phyloP scores from a whole-genome alignment of 2,329 filamentous ascomycete species.

The Akanthomyces uredinophilus region DNA sequence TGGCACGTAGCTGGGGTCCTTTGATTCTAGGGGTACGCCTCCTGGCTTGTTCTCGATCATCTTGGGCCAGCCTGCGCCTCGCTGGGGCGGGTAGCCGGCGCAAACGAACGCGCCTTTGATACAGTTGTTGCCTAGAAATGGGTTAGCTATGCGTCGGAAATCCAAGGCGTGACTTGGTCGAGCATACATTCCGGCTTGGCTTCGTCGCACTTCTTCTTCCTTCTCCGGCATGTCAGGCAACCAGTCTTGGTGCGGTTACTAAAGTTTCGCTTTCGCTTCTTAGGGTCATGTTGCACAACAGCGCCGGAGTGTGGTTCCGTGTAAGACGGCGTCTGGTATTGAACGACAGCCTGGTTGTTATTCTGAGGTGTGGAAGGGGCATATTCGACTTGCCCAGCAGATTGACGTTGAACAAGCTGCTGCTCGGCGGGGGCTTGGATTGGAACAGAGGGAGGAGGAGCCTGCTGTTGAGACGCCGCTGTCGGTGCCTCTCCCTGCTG shows the following conservation, averaged over 20 bases:
- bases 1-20: constrained; percentile 62
- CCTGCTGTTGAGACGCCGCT: constrained; percentile 38
- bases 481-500: constrained; percentile 38
- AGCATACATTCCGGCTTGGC: constrained; percentile 82
- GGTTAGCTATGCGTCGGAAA: constrained; percentile 10
- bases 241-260: constrained; percentile 95
- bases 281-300: constrained; percentile 54
- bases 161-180: no score
- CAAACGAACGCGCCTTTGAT: constrained; percentile 85
- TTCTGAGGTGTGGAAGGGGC: constrained; percentile 38
- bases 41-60: constrained; percentile 63
- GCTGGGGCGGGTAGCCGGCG: constrained; percentile 80
- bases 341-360: constrained; percentile 35
- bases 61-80: constrained; percentile 69
- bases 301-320: constrained; percentile 45
- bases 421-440: constrained; percentile 29
- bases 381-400: constrained; percentile 46
- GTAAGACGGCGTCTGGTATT: constrained; percentile 37
- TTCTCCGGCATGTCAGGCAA: constrained; percentile 82
- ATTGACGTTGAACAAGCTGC: constrained; percentile 27
- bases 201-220: constrained; percentile 99
- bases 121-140: constrained; percentile 72
- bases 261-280: constrained; percentile 74
- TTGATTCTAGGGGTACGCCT: constrained; percentile 75
- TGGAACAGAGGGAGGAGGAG: background rate